phyloP scores from a whole-genome alignment of 192 early-diverging fungal genomes.

The Pilobolus umbonatus region DNA sequence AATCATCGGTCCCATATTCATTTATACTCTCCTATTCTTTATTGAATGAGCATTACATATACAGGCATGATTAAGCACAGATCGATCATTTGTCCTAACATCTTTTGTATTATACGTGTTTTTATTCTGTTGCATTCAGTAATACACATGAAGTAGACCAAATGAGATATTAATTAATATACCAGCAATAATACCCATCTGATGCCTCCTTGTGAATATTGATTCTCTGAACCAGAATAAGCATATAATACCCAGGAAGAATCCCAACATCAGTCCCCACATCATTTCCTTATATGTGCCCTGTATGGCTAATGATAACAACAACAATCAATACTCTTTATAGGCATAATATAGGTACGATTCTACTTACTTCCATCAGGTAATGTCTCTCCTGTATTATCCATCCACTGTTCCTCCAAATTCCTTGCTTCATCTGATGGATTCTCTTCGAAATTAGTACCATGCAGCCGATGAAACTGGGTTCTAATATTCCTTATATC shows the following conservation, averaged over 20 bases:
- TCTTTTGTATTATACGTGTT: neutral
- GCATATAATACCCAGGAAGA: conserved; percentile 50
- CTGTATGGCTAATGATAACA: conserved; percentile 20
- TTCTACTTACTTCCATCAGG: conserved; percentile 50
- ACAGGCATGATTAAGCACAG: too few relatives aligned
- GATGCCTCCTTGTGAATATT: conserved; percentile 44
- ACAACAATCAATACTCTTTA: neutral
- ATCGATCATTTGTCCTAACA: too few relatives aligned
- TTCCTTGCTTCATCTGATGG: conserved; percentile 33
- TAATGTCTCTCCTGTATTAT: conserved; percentile 45
- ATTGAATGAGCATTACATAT: too few relatives aligned
- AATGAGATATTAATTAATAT: conserved; percentile 50
- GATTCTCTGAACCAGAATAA: conserved; percentile 53
- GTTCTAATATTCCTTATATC: conserved; percentile 48
- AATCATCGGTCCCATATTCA: too few relatives aligned
- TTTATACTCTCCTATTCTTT: too few relatives aligned
- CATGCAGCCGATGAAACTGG: conserved; percentile 51
- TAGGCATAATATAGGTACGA: neutral
- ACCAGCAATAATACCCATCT: conserved; percentile 52
- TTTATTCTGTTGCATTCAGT: conserved; percentile 24
- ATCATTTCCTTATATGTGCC: conserved; percentile 54
- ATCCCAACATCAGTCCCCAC: conserved; percentile 49
- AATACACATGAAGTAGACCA: conserved; percentile 45
- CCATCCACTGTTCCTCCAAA: conserved; percentile 57
- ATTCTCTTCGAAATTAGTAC: conserved; percentile 25